Evolutionary conservation across 768 basidiomycete genomes (phyloP).

Genomic region (Termitomyces sp.): DNA sequence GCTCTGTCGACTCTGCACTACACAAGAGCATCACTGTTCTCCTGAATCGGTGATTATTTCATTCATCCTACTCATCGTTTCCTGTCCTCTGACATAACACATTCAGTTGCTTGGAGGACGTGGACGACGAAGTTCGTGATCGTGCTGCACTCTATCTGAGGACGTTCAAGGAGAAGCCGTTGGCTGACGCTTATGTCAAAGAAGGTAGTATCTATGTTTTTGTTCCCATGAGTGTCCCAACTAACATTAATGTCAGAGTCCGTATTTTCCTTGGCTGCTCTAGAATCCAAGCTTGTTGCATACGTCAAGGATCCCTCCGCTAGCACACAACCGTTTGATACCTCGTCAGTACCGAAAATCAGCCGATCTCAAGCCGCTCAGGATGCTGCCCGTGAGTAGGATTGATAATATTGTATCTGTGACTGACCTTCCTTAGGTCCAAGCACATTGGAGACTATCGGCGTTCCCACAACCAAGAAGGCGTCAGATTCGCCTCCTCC

Average conservation of each 20-base stretch:
- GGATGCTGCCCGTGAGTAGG: constrained; percentile 74
- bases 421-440: constrained; percentile 51
- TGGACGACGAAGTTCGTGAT: constrained; percentile 98
- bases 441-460: constrained; percentile 82
- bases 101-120: constrained; percentile 89
- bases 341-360: constrained; percentile 85
- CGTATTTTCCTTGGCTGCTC: constrained; percentile 83
- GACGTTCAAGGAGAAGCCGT: constrained; percentile 70
- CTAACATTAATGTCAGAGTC: constrained; percentile 60
- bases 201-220: constrained; percentile 55
- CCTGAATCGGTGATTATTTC: constrained; percentile 61
- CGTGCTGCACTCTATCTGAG: constrained; percentile 93
- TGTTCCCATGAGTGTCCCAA: background rate
- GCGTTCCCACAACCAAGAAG: constrained; percentile 61
- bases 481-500: constrained; percentile 59
- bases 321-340: constrained; percentile 73
- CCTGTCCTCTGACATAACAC: constrained; percentile 2
- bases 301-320: constrained; percentile 86
- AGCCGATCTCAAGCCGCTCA: constrained; percentile 90
- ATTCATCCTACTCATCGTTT: background rate
- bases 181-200: constrained; percentile 87
- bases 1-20: constrained; percentile 71
- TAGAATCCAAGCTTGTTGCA: constrained; percentile 90
- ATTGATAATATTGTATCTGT: background rate
- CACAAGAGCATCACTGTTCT: constrained; percentile 87